phyloP scores from a whole-genome alignment of 2,329 filamentous ascomycete genomes.

The Aspergillus ochraceoroseus region DNA sequence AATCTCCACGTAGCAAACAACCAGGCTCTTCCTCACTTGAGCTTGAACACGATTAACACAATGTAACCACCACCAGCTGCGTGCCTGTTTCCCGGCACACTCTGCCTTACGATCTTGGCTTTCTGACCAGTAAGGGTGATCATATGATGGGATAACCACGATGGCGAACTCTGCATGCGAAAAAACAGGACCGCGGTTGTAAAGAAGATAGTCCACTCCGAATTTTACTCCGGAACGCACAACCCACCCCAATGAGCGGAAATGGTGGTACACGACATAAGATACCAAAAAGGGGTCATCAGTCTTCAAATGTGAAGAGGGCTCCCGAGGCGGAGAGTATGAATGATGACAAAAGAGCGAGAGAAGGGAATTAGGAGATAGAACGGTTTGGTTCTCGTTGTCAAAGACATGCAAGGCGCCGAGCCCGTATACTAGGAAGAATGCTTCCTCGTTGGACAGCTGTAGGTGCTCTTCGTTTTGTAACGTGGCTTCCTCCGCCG shows the following conservation, averaged over 20 bases:
- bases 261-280: slow-evolving; percentile 92
- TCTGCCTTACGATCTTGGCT: slow-evolving; percentile 47
- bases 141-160: slow-evolving; percentile 77
- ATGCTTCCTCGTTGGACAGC: slow-evolving; percentile 80
- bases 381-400: slow-evolving; percentile 32
- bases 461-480: slow-evolving; percentile 79
- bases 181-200: slow-evolving; percentile 88
- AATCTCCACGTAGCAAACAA: slow-evolving; percentile 87
- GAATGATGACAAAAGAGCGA: slow-evolving; percentile 64
- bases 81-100: slow-evolving; percentile 46
- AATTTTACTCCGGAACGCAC: slow-evolving; percentile 92
- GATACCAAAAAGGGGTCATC: slow-evolving; percentile 82
- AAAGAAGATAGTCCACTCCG: slow-evolving; percentile 88
- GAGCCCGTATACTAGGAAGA: slow-evolving; percentile 79
- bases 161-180: slow-evolving; percentile 91
- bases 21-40: slow-evolving; percentile 83
- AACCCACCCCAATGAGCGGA: slow-evolving; percentile 91
- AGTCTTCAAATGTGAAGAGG: slow-evolving; percentile 51
- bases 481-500: slow-evolving; percentile 26
- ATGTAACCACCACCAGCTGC: slow-evolving; percentile 60
- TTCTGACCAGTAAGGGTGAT: slow-evolving; percentile 63
- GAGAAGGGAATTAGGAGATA: slow-evolving; percentile 58
- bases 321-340: slow-evolving; percentile 57
- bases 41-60: slow-evolving; percentile 83
- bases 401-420: slow-evolving; percentile 63